A percentile compares a stretch with the other conserved stretches of the same genome.
Evolutionary conservation across 768 basidiomycete genomes (phyloP).

Genomic region (Suillus sp.): DNA sequence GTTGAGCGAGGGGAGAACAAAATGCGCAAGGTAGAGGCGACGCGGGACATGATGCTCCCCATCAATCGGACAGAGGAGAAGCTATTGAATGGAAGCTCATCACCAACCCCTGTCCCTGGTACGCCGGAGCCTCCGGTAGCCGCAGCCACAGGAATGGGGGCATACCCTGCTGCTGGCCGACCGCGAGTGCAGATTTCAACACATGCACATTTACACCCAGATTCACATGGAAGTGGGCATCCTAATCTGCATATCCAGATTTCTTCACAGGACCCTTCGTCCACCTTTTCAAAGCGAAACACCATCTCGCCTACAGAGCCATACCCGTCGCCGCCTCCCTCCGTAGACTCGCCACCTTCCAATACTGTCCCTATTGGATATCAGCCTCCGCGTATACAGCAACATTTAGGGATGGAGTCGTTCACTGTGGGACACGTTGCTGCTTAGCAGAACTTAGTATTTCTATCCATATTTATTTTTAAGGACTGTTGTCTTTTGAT

Average conservation of each 20-base stretch:
- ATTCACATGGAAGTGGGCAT: conserved; percentile 2
- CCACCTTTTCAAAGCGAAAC: conserved; percentile 27
- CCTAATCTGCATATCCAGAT: conserved; percentile 20
- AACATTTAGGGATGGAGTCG: conserved; percentile 9
- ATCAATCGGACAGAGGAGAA: conserved; percentile 62
- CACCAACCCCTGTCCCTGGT: conserved; percentile 19
- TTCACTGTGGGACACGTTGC: conserved; percentile 20
- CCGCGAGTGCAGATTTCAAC: conserved; percentile 9
- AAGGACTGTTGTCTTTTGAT: background rate
- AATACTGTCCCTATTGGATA: conserved; percentile 21
- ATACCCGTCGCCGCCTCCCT: conserved; percentile 53
- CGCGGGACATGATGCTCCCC: conserved; percentile 68
- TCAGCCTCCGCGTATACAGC: conserved; percentile 9
- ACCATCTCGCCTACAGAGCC: conserved; percentile 38
- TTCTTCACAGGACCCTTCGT: conserved; percentile 22
- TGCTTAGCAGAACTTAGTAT: conserved; percentile 18
- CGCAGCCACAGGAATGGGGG: conserved; percentile 30
- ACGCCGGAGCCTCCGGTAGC: background rate
- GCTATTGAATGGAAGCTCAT: conserved; percentile 47
- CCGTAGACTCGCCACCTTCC: conserved; percentile 27
- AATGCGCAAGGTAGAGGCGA: conserved; percentile 75
- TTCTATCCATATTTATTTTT: conserved; percentile 28
- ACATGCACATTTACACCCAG: conserved; percentile 18
- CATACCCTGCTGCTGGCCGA: conserved; percentile 18
- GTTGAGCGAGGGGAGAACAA: conserved; percentile 93